A percentile compares a stretch with the other conserved stretches of the same genome.
Evolutionary conservation across 2,329 filamentous ascomycete species (phyloP).

Genomic region (Colletotrichum truncatum): DNA sequence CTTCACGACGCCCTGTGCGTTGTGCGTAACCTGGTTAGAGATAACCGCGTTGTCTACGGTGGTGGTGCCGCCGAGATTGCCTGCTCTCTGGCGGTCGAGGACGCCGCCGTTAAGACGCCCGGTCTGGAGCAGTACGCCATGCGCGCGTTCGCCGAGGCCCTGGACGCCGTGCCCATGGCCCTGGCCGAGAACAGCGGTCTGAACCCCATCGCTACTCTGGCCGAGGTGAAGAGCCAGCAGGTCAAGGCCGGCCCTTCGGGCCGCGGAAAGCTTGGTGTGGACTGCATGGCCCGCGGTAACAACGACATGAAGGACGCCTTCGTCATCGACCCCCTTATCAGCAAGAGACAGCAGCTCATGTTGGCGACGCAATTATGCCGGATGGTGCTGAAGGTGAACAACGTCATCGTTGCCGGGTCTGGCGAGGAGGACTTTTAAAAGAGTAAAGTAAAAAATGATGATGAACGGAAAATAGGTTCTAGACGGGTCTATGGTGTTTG

Average conservation of each 20-base stretch:
- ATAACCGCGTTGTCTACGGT: slow-evolving; percentile 97
- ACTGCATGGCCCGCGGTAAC: slow-evolving; percentile 95
- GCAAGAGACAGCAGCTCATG: slow-evolving; percentile 96
- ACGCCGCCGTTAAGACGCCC: slow-evolving; percentile 91
- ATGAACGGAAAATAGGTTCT: slow-evolving; percentile 21
- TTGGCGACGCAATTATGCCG: slow-evolving; percentile 96
- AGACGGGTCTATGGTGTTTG: slow-evolving; percentile 29
- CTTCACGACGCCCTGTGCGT: slow-evolving; percentile 98
- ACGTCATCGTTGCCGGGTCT: slow-evolving; percentile 89
- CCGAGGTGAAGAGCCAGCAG: slow-evolving; percentile 95
- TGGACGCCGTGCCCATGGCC: slow-evolving; percentile 94
- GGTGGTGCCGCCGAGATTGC: slow-evolving; percentile 97
- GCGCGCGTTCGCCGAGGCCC: slow-evolving; percentile 95
- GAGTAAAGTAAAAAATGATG: slow-evolving; percentile 25
- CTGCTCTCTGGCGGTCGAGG: slow-evolving; percentile 94
- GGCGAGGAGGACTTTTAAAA: slow-evolving; percentile 87
- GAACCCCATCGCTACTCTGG: slow-evolving; percentile 94
- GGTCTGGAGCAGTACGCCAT: slow-evolving; percentile 99
- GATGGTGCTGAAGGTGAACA: slow-evolving; percentile 98
- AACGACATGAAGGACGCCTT: slow-evolving; percentile 99
- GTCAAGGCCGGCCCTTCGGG: slow-evolving; percentile 71
- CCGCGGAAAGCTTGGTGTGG: slow-evolving; percentile 81
- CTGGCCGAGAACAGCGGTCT: slow-evolving; percentile 97
- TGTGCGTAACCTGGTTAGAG: slow-evolving; percentile 92
- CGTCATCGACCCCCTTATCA: slow-evolving; percentile 97